These are phyloP conservation scores for Aquilaria sinensis DNA, from an alignment of 345 rosid genomes.

Conservation along the genomic window DNA sequence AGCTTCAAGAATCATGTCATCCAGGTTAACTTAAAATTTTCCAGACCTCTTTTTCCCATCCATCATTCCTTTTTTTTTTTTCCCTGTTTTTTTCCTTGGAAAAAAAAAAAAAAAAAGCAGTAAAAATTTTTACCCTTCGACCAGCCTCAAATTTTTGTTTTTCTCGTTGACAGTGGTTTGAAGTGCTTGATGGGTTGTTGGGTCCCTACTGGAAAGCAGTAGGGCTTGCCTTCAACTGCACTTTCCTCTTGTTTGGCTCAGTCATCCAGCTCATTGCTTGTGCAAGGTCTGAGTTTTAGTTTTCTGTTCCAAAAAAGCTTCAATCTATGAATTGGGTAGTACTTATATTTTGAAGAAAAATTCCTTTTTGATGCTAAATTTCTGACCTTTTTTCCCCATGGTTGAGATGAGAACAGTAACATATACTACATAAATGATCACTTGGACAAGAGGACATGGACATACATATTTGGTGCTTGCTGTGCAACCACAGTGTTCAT, in stretches of 20 bases:
- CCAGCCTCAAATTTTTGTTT: not conserved
- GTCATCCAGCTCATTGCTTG: conserved; percentile 41
- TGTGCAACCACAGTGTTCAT: conserved; percentile 99
- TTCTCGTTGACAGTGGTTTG: conserved; percentile 38
- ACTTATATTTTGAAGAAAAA: no score
- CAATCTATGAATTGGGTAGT: not conserved
- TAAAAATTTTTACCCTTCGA: no score
- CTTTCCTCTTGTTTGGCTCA: conserved; percentile 38
- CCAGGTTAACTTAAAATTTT: conserved; percentile 35
- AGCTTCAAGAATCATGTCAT: conserved; percentile 95
- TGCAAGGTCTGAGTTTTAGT: conserved; percentile 20
- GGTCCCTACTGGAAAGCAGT: conserved; percentile 61
- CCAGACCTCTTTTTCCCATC: not conserved
- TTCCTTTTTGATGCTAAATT: conserved; percentile 2
- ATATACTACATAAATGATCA: conserved; percentile 95
- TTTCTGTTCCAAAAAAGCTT: not conserved
- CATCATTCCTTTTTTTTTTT: not conserved
- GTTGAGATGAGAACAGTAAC: conserved; percentile 45
- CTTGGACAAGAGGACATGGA: conserved; percentile 99
- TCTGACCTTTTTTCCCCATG: not conserved
- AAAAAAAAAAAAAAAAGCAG: no score
- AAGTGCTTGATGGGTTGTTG: conserved; percentile 57
- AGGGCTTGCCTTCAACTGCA: conserved; percentile 60
- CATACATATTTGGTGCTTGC: conserved; percentile 98
- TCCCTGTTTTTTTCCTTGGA: no score